A percentile compares a stretch with the other conserved stretches of the same genome.
phyloP scores from a whole-genome alignment of 345 rosid genomes.

The Balakata baccata region DNA sequence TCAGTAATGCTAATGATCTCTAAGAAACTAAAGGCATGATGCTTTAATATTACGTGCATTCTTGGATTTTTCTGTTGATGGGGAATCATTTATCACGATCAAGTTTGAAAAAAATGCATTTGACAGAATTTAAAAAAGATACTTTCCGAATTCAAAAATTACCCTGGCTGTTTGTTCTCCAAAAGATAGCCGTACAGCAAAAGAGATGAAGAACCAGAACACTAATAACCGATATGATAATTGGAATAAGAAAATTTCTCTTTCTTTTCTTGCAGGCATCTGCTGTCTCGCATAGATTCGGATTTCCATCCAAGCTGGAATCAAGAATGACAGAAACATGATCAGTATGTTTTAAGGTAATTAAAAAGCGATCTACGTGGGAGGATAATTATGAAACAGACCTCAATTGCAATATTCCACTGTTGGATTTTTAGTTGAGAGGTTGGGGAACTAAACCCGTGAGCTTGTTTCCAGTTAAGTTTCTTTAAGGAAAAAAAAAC shows the following conservation, averaged over 20 bases:
- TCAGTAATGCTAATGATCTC: slow-evolving; percentile 44
- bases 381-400: neutral
- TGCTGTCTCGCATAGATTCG: neutral
- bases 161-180: neutral
- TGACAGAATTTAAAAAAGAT: no score
- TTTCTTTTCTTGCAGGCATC: neutral
- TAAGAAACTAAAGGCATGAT: slow-evolving; percentile 24
- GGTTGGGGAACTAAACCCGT: slow-evolving; percentile 1
- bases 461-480: slow-evolving; percentile 5
- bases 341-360: no score
- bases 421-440: neutral
- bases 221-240: neutral
- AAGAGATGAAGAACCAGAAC: neutral
- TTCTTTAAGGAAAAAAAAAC: neutral
- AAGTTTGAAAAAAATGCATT: no score
- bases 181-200: neutral
- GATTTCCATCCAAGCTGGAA: slow-evolving; percentile 1
- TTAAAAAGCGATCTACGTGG: neutral
- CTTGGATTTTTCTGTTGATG: neutral
- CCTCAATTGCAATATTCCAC: slow-evolving; percentile 3
- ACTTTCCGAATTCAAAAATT: neutral
- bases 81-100: neutral
- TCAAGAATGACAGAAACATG: no score
- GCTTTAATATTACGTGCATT: slow-evolving; percentile 25
- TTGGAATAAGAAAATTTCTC: neutral